Evolutionary conservation across 2,329 filamentous ascomycete genomes (phyloP).

Genomic region (Ophiostoma montium): DNA sequence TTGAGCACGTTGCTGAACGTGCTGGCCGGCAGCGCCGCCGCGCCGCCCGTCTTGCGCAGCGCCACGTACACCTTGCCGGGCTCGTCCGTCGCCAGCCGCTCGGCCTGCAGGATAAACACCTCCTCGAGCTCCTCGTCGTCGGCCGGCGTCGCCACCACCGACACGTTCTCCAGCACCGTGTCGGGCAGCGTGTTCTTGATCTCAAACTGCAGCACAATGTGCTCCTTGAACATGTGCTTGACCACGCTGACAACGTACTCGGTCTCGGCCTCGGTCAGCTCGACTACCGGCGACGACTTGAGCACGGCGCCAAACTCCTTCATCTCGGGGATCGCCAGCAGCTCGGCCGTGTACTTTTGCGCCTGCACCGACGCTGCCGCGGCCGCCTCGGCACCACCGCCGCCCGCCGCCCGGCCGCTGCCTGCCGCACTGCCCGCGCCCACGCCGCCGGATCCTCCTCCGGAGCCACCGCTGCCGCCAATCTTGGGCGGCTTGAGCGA

Average conservation of each 20-base stretch:
- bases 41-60: conserved; percentile 71
- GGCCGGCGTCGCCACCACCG: conserved; percentile 62
- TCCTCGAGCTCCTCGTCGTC: conserved; percentile 79
- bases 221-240: conserved; percentile 97
- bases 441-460: conserved; percentile 37
- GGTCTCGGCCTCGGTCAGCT: conserved; percentile 92
- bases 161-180: conserved; percentile 80
- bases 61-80: conserved; percentile 91
- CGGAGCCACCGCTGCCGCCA: conserved; percentile 23
- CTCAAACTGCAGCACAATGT: conserved; percentile 90
- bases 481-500: conserved; percentile 87
- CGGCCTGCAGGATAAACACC: conserved; percentile 83
- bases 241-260: conserved; percentile 90
- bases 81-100: conserved; percentile 69
- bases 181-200: conserved; percentile 94
- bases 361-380: conserved; percentile 66
- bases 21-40: conserved; percentile 60
- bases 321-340: conserved; percentile 82
- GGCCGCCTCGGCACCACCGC: conserved; percentile 49
- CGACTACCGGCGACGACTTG: conserved; percentile 75
- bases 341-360: conserved; percentile 78
- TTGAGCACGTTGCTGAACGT: conserved; percentile 88
- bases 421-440: conserved; percentile 59
- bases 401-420: too few relatives aligned
- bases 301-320: conserved; percentile 78